phyloP scores from a whole-genome alignment of 2,329 filamentous ascomycete genomes.

The Pseudocercospora crystallina region DNA sequence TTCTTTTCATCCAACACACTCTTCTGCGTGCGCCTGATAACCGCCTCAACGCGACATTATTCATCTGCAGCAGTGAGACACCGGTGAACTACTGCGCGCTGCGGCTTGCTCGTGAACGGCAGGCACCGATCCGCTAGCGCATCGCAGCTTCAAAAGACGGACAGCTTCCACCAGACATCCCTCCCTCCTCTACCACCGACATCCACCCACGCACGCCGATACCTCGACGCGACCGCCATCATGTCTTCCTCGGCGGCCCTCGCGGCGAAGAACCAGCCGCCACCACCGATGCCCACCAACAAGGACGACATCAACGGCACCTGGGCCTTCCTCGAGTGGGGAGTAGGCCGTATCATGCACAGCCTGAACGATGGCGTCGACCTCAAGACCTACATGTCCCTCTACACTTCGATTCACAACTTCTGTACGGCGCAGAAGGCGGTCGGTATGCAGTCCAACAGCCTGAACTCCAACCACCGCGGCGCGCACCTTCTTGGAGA shows the following conservation, averaged over 20 bases:
- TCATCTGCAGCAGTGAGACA: no score
- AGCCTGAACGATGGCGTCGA: constrained; percentile 90
- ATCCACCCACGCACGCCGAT: constrained; percentile 1
- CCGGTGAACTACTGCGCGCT: no score
- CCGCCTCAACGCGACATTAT: no score
- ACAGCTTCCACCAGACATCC: neutral
- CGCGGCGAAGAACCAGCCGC: constrained; percentile 15
- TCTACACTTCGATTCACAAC: constrained; percentile 97
- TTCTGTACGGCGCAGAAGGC: constrained; percentile 99
- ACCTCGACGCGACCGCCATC: constrained; percentile 6
- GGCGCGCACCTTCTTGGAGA: constrained; percentile 93
- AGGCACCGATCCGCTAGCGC: no score
- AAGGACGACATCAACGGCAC: constrained; percentile 42
- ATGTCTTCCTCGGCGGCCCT: constrained; percentile 30
- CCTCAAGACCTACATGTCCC: constrained; percentile 94
- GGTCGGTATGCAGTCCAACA: constrained; percentile 55
- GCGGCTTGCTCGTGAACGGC: no score
- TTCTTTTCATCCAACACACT: neutral
- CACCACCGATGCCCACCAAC: constrained; percentile 35
- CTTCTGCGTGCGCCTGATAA: no score
- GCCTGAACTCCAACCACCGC: constrained; percentile 60
- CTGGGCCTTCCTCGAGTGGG: constrained; percentile 84
- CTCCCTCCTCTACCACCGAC: constrained; percentile 7
- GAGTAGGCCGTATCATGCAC: constrained; percentile 90
- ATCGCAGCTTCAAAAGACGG: no score